Evolutionary conservation across 2,329 filamentous ascomycete genomes (phyloP), one percentile per base, ranked within the genome.

Genomic region (Epichloe festucae): DNA sequence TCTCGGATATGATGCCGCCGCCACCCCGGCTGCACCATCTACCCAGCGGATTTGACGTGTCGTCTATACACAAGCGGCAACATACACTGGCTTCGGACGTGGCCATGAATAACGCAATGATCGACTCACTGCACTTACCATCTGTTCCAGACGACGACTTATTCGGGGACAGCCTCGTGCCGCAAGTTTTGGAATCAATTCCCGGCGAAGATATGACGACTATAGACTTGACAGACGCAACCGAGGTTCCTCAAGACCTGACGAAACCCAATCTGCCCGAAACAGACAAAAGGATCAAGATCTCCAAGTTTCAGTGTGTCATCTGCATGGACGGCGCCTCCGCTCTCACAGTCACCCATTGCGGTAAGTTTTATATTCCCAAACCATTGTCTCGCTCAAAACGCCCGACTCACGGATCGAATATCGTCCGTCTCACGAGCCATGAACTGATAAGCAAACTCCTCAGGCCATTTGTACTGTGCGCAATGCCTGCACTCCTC

Each of bases 291-390:
- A 71, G 65, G 48, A 63, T 72, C 59, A 79, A 77, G 62, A 63
- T 85, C 15, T 69, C 72, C 44, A 68, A 70, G 4, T 81, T 83
- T 46, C 78, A 84, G 63, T 85, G 81, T 55, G 78, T 81, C 43
- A 84, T 85, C 53, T 85, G 81, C 65, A 81, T 84, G 78, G 81
- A 84, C 54, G 72, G 79, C 54, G 75, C 72, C 27, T 75, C 73
- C 2, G 69, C 71, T 31, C 59, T 85, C 54, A 82, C 79, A 1
- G 75, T 83, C 45, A 85, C 81, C 3, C 78, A 83, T 63, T 85
- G 81, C 64, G 81, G 81, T 84, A 77, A 56, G 78, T 68, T 68
- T 46, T 50, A 4, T 1, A 11, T 4, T 31, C 31, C 31, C 31
- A 31, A 31, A 11, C 10, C 10, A 31, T 31, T 31, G 31, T 31